Base-by-base conservation (phyloP, 345 rosid species). In the Kernera saxatilis region DNA sequence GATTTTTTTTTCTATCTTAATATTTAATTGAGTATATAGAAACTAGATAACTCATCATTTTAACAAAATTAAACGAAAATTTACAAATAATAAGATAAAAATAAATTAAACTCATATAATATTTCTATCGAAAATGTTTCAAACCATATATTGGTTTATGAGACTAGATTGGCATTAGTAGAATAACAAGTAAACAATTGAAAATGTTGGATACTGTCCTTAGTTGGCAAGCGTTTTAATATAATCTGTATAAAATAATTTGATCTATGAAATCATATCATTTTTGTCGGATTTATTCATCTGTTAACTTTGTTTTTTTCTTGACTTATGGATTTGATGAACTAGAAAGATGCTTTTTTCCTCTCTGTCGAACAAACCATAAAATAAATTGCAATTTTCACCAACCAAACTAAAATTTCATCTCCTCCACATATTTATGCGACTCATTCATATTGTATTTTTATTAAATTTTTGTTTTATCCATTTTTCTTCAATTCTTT, bases 271-370 rank as follows among this genome's bases (percentile, higher is more conserved):
- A 5, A 70, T 26, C 67, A 37, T 37, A 59, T 70, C 67, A 17
- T 59, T 18, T 18, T 49, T 57, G 36, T 71, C 69, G 35, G 69
- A 71, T 61, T 60, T 51, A 39, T 49, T 51, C 61, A 61, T 29
- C 45, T 50, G 35, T 50, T 60, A 39, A 26, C 40, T 26, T 49
- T 49, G 12, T 36, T 26, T 43, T 33, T 35, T 44, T 3, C 13
- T 25, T 36, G 25, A 27, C 69, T 35, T 5, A 18, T 8, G 50
- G 41, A 71, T 27, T 61, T 40, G 40, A 51, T 61, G 32, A 61
- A 48, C 59, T 36, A 59, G 41, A 39, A 45, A 69, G n/a, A 69
- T 69, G 23, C 40, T 14, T 46, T 45, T 35, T 13, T 5, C 13
- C 46, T 69, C 45, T 56, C 36, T 23, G 18, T 69, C 57, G 25